Base-by-base conservation (phyloP, 2,329 filamentous ascomycete species). In the Tothia fuscella region DNA sequence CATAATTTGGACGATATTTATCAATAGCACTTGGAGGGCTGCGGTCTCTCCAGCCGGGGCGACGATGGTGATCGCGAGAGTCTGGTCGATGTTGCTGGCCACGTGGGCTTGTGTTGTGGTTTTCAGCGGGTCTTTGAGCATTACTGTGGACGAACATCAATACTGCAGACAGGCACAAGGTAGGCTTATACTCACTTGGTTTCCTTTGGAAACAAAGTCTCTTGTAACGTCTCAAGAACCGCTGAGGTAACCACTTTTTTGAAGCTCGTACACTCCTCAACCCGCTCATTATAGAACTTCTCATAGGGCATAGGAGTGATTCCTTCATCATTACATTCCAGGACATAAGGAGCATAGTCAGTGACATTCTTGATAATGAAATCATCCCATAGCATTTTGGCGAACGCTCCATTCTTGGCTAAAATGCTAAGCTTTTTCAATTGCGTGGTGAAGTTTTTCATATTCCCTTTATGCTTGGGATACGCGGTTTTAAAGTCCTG, bases 361-460 rank as follows among this genome's bases (percentile, higher is more conserved):
- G 34, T 32, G 3, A 21, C 25, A 16, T 25, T 22, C 19, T 36
- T 34, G 14, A 41, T 25, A 20, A 44, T 31, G 25, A 21, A 44
- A 31, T 44, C 42, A 40, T 44, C 42, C 42, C 42, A 44, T 6
- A 43, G 33, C 4, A 38, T 33, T 38, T 21, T 14, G 21, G 35
- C 29, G 25, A 20, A 13, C 35, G 21, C 19, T 21, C 16, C 20
- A 12, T 25, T 17, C n/a, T 28, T 25, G 25, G 20, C 6, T 16
- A 20, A 9, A 28, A 20, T 12, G 26, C 33, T n/a, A 31, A 34
- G 22, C 16, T 44, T 14, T 19, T 43, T n/a, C 29, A 41, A 19
- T 22, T 22, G 31, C 17, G 10, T 43, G 19, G 33, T 35, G 25
- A 44, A 44, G 25, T 44, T 34, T 2, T 24, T 34, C 2, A 44